Base-by-base conservation (phyloP, 1,284 basidiomycete genomes). In the Melampsora americana region DNA sequence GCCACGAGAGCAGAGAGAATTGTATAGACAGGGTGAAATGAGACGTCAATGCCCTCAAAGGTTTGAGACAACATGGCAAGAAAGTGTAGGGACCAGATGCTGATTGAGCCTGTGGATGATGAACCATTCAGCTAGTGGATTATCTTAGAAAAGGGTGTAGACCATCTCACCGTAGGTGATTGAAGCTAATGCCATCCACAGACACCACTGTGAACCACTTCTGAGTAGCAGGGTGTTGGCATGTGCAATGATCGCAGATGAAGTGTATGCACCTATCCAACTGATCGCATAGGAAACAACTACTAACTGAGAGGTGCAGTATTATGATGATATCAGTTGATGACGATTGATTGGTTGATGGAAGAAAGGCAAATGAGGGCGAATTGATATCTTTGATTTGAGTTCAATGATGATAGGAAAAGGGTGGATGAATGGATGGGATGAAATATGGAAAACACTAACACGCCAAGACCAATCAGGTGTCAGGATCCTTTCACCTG, bases 181-280 rank as follows among this genome's bases (percentile, higher is more conserved):
- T 23, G 71, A 73, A 39, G 71, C 71, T 53, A 73, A 64, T 20
- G 35, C 61, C 28, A 56, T 73, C 71, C 71, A 73, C 12, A 73
- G 53, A 35, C 56, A 73, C 71, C 71, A 73, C 35, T 66, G 48
- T 35, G 50, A 46, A 53, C 39, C 23, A 30, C 46, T 30, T 16
- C 28, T 66, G 62, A 44, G 61, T 39, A 73, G 28, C 14, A 73
- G 46, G 39, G 61, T 66, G 64, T 73, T 73, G 48, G 64, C 64
- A 64, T 72, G 69, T 20, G 69, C 60, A 28, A 73, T 73, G 48
- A 73, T 73, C 14, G 71, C 62, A 28, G 46, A 73, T n/a, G 71
- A 66, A 6, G 69, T 72, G 61, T 62, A 72, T 32, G 69, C 60
- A 12, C 69, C 69, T 44, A 72, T 62, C 69, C 69, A 72, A 35